Percentiles rank a stretch among this genome's conserved stretches.
These are phyloP conservation scores for Polysphondylium violaceum DNA, from an alignment of 78 protist species.

Conservation along the genomic window DNA sequence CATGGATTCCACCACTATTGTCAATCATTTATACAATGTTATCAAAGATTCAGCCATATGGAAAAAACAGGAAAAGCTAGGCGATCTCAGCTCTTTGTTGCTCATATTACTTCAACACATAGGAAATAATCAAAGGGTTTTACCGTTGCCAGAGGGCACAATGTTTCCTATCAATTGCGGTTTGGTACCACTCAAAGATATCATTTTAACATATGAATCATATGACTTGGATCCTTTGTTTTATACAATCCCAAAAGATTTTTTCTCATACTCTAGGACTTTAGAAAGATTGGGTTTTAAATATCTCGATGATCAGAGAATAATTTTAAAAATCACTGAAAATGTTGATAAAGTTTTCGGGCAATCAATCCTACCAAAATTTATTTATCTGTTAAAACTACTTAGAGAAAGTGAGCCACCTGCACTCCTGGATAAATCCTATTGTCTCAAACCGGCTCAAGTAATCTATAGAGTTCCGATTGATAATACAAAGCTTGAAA, in stretches of 20 bases:
- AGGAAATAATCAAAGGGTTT: too few species aligned
- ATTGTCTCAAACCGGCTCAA: background rate
- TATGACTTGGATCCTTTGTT: background rate
- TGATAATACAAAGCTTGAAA: background rate
- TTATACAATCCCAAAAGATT: background rate
- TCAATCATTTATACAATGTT: background rate
- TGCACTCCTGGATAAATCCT: background rate
- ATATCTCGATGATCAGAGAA: background rate
- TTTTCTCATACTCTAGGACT: background rate
- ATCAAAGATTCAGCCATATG: background rate
- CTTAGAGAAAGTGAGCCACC: background rate
- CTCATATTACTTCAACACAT: background rate
- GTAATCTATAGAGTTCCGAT: background rate
- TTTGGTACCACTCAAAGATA: slow-evolving; percentile 2
- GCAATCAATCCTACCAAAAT: too few species aligned
- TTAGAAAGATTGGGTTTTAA: background rate
- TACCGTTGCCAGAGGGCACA: background rate
- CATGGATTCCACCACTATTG: background rate
- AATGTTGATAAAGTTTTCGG: background rate
- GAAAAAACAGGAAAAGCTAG: background rate
- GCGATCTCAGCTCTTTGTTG: background rate
- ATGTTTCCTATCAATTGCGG: background rate
- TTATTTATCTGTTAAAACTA: background rate
- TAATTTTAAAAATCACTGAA: background rate
- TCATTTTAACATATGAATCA: background rate